Percentiles rank a stretch among this genome's conserved stretches.
These are phyloP conservation scores for Solanum hybrid DNA, from an alignment of 305 asterid species.

Conservation along the genomic window DNA sequence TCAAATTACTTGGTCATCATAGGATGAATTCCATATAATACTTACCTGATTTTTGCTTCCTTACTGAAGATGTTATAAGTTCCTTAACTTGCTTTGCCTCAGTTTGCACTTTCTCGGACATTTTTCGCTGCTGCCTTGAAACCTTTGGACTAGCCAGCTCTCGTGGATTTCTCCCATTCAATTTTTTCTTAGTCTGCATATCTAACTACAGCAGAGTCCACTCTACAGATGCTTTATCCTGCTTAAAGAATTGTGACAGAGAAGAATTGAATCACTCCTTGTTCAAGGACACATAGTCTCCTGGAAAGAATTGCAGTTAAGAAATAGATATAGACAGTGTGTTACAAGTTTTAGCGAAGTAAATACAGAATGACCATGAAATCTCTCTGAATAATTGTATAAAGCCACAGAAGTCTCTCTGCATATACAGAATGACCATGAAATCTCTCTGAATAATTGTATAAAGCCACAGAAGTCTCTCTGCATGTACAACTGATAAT, in stretches of 20 bases:
- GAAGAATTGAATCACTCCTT: background rate
- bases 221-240: background rate
- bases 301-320: constrained; percentile 1
- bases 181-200: constrained; percentile 73
- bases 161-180: constrained; percentile 40
- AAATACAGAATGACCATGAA: too few species aligned
- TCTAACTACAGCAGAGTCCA: constrained; percentile 11
- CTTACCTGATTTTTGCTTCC: constrained; percentile 83
- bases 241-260: background rate
- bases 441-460: background rate
- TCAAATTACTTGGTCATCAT: background rate
- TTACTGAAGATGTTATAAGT: constrained; percentile 72
- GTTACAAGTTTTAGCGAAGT: background rate
- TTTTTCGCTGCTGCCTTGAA: constrained; percentile 58
- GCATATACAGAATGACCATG: background rate
- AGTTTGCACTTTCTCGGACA: constrained; percentile 47
- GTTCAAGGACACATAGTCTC: background rate
- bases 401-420: too few species aligned
- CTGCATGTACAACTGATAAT: background rate
- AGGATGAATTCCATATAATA: background rate
- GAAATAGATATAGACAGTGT: background rate
- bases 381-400: too few species aligned
- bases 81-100: constrained; percentile 64
- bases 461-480: background rate
- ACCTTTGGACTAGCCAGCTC: constrained; percentile 58